Conservation (phyloP, 169 alveolate genomes). For the Cryptosporidium tyzzeri region DNA sequence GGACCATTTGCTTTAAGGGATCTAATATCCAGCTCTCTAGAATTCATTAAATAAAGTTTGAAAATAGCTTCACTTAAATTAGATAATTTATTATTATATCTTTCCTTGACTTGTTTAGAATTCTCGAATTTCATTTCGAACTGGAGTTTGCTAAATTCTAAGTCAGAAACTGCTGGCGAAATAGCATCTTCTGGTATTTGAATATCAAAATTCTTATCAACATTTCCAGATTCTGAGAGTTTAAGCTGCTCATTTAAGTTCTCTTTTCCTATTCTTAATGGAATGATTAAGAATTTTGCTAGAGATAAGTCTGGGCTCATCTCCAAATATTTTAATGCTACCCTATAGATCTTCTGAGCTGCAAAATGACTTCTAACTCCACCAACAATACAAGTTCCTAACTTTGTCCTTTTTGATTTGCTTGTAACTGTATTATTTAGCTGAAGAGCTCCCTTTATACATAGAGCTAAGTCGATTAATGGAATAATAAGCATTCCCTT, state of each 20-base stretch:
- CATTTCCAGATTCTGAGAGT: conserved; percentile 18
- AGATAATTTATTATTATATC: conserved; percentile 20
- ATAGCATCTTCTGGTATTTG: conserved; percentile 64
- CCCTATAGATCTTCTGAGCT: conserved; percentile 57
- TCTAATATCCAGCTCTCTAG: conserved; percentile 51
- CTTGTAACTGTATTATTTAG: not conserved
- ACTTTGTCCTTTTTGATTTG: conserved; percentile 39
- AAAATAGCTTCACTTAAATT: conserved; percentile 42
- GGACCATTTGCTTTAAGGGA: conserved; percentile 72
- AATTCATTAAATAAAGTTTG: conserved; percentile 49
- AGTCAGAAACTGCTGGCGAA: conserved; percentile 57
- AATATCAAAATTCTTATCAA: conserved; percentile 20
- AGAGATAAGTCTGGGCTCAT: conserved; percentile 50
- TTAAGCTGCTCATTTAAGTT: conserved; percentile 44
- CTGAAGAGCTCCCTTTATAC: conserved; percentile 65
- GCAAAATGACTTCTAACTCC: conserved; percentile 65
- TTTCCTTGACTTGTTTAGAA: conserved; percentile 39
- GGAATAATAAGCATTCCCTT: conserved; percentile 45
- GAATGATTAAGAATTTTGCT: conserved; percentile 65
- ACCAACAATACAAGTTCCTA: conserved; percentile 65
- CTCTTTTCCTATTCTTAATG: conserved; percentile 48
- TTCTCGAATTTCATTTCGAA: conserved; percentile 60
- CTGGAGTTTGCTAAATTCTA: conserved; percentile 63
- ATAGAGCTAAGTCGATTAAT: conserved; percentile 39
- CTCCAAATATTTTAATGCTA: conserved; percentile 43